Conservation (phyloP, 176 grass and related monocot genomes). For the Bromus sterilis region DNA sequence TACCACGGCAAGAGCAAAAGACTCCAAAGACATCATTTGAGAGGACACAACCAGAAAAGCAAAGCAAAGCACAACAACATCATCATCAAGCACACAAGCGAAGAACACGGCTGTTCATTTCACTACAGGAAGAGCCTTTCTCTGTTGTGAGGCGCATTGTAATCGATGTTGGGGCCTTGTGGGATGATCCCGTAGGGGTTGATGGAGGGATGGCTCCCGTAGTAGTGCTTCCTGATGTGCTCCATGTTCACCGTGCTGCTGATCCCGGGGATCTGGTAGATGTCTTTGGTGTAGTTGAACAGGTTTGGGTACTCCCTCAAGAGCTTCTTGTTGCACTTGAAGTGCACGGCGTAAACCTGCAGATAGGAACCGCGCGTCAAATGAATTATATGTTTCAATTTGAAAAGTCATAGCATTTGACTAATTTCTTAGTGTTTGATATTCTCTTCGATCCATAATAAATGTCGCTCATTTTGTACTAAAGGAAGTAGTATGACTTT, state of each 20-base stretch:
- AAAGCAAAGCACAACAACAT: background rate
- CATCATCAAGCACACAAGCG: background rate
- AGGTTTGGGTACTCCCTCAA: conserved; percentile 76
- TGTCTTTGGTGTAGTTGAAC: conserved; percentile 95
- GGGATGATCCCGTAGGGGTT: conserved; percentile 78
- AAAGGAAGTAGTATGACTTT: too few relatives aligned
- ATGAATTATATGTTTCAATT: background rate
- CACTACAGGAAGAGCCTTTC: conserved; percentile 42
- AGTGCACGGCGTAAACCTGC: conserved; percentile 85
- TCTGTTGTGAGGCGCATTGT: conserved; percentile 72
- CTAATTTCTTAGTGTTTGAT: too few relatives aligned
- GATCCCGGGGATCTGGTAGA: conserved; percentile 77
- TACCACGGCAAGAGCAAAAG: too few relatives aligned
- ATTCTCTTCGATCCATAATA: too few relatives aligned
- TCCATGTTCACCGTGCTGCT: conserved; percentile 68
- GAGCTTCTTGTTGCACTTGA: conserved; percentile 96
- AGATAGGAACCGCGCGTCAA: background rate
- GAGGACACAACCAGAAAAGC: too few relatives aligned
- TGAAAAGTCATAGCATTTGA: too few relatives aligned
- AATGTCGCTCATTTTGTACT: too few relatives aligned
- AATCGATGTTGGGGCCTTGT: conserved; percentile 60
- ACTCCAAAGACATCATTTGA: too few relatives aligned
- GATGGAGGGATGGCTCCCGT: conserved; percentile 85
- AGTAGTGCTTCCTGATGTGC: conserved; percentile 92
- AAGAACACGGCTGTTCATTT: too few relatives aligned